Base-by-base conservation (phyloP, 345 rosid species). In the Nasturtium officinale region DNA sequence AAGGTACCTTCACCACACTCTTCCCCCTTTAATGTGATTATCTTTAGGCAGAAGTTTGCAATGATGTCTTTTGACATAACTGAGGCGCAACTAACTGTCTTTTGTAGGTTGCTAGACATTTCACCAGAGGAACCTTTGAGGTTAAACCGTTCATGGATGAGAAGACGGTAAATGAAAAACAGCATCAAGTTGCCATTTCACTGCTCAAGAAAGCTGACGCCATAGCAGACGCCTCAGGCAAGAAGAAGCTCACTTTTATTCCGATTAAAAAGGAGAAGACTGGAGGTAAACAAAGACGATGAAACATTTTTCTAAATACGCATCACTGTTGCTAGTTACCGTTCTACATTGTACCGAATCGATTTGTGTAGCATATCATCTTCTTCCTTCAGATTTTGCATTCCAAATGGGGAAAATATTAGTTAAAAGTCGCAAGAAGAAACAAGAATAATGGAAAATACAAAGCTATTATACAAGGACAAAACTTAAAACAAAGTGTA, bases 101-200 rank as follows among this genome's bases (percentile, higher is more conserved):
- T 65, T 47, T 66, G 71, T 71, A 94, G 97, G 96, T 94, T 67
- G 90, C 95, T 59, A 83, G 97, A 83, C 96, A 89, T 54, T 88
- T 89, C 78, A 73, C 77, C 2, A 85, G 97, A 67, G 98, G 96
- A 72, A 80, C 84, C 45, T 94, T 91, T 67, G 95, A 94, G 80
- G 84, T 94, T 73, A 86, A 88, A 78, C 93, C 84, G 40, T 89
- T 83, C 60, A 77, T 86, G 55, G 88, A 85, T 16, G 97, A 86
- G 56, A 86, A 80, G 78, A 72, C 79, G 20, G 71, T 54, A 25
- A 80, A 76, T 43, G 82, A 87, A 68, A 82, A 73, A 66, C 89
- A 72, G 70, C 87, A 81, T 74, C 86, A 80, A 78, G 87, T 75
- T 33, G 78, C 87, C 46, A 87, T 94, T 66, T 84, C 92, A 32